These are phyloP conservation scores for Murraya paniculata DNA, from an alignment of 345 rosid genomes.

Conservation along the genomic window DNA sequence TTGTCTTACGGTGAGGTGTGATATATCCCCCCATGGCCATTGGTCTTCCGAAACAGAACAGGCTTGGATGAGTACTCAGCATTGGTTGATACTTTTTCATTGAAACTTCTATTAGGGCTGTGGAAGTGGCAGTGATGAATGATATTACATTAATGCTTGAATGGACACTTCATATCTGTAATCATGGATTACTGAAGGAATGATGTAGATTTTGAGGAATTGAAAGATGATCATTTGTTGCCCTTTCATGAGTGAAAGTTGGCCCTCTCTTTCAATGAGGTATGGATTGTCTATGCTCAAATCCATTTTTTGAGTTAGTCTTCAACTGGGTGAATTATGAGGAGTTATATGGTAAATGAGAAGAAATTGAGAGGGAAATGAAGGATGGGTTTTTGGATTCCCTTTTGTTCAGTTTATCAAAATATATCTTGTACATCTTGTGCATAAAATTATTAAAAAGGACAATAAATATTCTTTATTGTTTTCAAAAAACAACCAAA, in stretches of 20 bases:
- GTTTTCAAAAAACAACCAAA: background rate
- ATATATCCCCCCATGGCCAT: background rate
- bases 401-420: background rate
- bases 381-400: background rate
- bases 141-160: background rate
- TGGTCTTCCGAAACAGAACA: background rate
- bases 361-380: background rate
- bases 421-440: background rate
- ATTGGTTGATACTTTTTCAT: background rate
- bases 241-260: background rate
- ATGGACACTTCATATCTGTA: background rate
- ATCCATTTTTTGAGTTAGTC: background rate
- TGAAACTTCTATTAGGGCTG: background rate
- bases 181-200: background rate
- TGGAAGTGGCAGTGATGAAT: background rate
- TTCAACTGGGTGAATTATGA: background rate
- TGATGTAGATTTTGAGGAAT: background rate
- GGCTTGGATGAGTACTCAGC: background rate
- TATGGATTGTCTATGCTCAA: background rate
- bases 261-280: background rate
- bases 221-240: background rate
- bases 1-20: background rate
- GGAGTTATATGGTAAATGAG: background rate
- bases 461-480: background rate
- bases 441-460: background rate